Percentiles rank a stretch among this genome's conserved stretches.
These are phyloP conservation scores for Blakeslea trispora DNA, from an alignment of 371 early-diverging fungal species.

Conservation along the genomic window DNA sequence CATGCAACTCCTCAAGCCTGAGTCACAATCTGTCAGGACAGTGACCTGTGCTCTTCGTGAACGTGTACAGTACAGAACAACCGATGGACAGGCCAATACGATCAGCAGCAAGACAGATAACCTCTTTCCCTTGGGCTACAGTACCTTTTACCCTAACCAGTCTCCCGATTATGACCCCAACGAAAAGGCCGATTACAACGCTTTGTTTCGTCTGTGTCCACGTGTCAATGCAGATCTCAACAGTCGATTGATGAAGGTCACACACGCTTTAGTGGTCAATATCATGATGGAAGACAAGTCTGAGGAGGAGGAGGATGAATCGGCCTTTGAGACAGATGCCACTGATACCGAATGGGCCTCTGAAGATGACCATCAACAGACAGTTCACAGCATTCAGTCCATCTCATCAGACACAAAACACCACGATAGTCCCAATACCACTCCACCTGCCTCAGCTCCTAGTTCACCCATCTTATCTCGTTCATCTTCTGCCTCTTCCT, in stretches of 20 bases:
- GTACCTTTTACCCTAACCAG: constrained; percentile 33
- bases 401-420: not conserved
- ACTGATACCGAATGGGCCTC: constrained; percentile 29
- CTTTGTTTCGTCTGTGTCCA: constrained; percentile 34
- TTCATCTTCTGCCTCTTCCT: constrained; percentile 44
- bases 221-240: constrained; percentile 34
- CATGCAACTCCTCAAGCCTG: constrained; percentile 36
- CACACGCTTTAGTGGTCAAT: constrained; percentile 33
- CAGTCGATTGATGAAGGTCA: constrained; percentile 30
- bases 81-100: constrained; percentile 25
- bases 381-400: too few relatives aligned
- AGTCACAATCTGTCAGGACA: constrained; percentile 33
- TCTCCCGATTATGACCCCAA: constrained; percentile 27
- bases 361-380: constrained; percentile 22
- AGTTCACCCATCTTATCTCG: constrained; percentile 37
- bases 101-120: constrained; percentile 31
- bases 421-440: constrained; percentile 8
- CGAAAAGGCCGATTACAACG: constrained; percentile 31
- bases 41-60: constrained; percentile 51
- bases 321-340: constrained; percentile 26
- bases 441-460: constrained; percentile 29
- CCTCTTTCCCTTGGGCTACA: constrained; percentile 29
- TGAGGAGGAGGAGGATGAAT: constrained; percentile 25
- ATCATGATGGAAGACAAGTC: constrained; percentile 28
- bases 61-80: constrained; percentile 46